These are phyloP conservation scores for Fusarium lateritium DNA, from an alignment of 2,329 filamentous ascomycete species.

Conservation along the genomic window DNA sequence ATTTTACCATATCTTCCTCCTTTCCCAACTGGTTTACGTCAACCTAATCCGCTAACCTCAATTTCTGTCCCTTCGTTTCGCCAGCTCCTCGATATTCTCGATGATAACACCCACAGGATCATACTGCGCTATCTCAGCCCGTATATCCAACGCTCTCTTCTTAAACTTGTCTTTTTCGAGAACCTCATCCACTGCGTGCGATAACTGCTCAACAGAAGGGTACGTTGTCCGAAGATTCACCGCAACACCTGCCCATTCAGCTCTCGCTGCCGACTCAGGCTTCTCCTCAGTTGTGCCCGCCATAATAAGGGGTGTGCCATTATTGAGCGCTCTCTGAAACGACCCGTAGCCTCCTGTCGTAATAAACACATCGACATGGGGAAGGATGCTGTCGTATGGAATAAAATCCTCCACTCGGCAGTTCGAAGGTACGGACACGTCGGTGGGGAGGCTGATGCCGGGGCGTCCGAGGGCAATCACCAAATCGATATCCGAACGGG, in stretches of 20 bases:
- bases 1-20: too few relatives aligned
- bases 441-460: neutral
- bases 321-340: neutral
- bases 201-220: conserved; percentile 2
- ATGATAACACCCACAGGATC: conserved; percentile 4
- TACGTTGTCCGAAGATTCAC: conserved; percentile 8
- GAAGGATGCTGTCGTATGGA: conserved; percentile 10
- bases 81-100: neutral
- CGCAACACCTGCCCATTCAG: conserved; percentile 4
- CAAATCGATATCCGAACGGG: neutral
- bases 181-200: neutral
- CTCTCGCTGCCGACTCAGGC: conserved; percentile 7
- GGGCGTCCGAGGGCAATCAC: neutral
- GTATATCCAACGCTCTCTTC: neutral
- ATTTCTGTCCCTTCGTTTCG: neutral
- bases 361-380: neutral
- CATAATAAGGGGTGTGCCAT: neutral
- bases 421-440: neutral
- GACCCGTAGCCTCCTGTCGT: conserved; percentile 4
- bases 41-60: neutral
- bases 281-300: conserved; percentile 12
- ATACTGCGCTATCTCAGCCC: neutral
- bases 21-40: too few relatives aligned
- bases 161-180: neutral
- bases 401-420: neutral